phyloP scores from a whole-genome alignment of 2,329 filamentous ascomycete genomes.

The Xylogone sp. region DNA sequence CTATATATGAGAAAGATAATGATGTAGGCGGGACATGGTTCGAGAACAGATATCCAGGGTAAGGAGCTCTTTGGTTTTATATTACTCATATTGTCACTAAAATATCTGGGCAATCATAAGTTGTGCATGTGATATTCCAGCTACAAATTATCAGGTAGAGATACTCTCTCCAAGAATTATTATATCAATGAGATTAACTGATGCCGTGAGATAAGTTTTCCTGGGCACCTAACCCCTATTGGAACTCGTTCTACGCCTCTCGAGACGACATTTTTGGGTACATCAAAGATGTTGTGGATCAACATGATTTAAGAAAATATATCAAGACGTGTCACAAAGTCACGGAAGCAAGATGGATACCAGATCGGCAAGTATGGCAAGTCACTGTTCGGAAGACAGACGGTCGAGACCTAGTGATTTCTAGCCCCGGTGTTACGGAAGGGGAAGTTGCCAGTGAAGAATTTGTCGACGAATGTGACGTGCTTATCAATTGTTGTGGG shows the following conservation, averaged over 20 bases:
- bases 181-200: constrained; percentile 44
- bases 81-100: too few relatives aligned
- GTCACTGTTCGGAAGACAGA: not conserved
- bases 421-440: not conserved
- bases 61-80: constrained; percentile 21
- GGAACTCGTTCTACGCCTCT: constrained; percentile 22
- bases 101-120: too few relatives aligned
- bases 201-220: constrained; percentile 47
- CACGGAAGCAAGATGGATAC: constrained; percentile 38
- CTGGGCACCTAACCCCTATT: constrained; percentile 9
- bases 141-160: not conserved
- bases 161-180: not conserved
- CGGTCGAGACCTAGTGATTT: not conserved
- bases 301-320: constrained; percentile 32
- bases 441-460: not conserved
- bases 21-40: constrained; percentile 48
- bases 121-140: not conserved
- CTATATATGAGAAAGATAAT: constrained; percentile 48
- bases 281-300: constrained; percentile 25
- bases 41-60: constrained; percentile 52
- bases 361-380: constrained; percentile 32
- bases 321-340: constrained; percentile 39
- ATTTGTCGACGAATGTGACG: not conserved
- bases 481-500: not conserved
- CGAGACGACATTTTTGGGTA: constrained; percentile 21